A percentile compares a stretch with the other conserved stretches of the same genome.
These are phyloP conservation scores for Zygosaccharomyces sapae DNA, from an alignment of 1,139 yeast genomes.

Conservation along the genomic window DNA sequence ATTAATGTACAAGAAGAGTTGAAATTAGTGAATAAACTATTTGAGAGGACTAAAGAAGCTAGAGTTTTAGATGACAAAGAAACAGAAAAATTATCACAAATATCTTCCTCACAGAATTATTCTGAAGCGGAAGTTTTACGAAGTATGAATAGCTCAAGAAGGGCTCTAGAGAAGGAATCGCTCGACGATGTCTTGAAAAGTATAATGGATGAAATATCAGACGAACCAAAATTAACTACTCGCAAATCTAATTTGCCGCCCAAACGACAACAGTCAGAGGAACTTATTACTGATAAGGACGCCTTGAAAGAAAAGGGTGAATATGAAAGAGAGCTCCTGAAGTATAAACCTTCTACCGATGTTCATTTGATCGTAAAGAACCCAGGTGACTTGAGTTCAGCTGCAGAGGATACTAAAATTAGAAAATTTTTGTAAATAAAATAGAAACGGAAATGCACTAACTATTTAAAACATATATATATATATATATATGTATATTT, in stretches of 20 bases:
- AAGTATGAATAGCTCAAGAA: conserved; percentile 16
- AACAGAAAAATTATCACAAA: conserved; percentile 11
- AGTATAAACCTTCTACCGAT: conserved; percentile 33
- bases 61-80: conserved; percentile 20
- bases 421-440: conserved; percentile 33
- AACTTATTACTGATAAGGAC: conserved; percentile 20
- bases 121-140: conserved; percentile 15
- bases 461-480: neutral
- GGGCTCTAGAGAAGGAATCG: conserved; percentile 23
- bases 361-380: conserved; percentile 36
- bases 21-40: conserved; percentile 35
- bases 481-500: too few species aligned
- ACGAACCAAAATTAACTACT: conserved; percentile 3
- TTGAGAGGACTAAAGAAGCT: conserved; percentile 23
- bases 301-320: conserved; percentile 22
- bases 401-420: conserved; percentile 36
- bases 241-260: neutral
- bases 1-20: conserved; percentile 35
- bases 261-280: conserved; percentile 2
- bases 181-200: conserved; percentile 28
- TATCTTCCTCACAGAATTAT: conserved; percentile 7
- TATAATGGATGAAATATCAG: conserved; percentile 25
- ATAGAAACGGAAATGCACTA: neutral
- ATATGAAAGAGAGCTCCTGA: conserved; percentile 30
- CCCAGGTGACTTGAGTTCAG: conserved; percentile 38